Base-by-base conservation (phyloP, 805 yeast species). In the Saturnispora serradocipensis region DNA sequence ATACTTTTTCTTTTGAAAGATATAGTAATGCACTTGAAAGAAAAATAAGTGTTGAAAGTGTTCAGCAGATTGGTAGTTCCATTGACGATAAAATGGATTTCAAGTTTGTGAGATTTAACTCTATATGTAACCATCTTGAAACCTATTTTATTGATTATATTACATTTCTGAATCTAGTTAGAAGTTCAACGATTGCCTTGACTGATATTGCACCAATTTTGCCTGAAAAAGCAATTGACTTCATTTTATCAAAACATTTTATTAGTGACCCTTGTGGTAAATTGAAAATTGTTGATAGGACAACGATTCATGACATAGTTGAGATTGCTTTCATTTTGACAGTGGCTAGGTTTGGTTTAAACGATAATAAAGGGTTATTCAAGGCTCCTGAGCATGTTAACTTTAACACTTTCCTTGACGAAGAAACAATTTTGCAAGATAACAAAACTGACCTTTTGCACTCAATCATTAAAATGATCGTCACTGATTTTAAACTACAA, bases 241-340 rank as follows among this genome's bases (percentile, higher is more conserved):
- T 35, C 5, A 50, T 58, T 1, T 13, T 59, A 1, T 45, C 36
- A 5, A 43, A 43, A 10, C 58, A 54, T 47, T 56, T 63, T 36
- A 34, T 30, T 1, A 43, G n/a, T 10, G 36, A 16, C 20, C 40
- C 43, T 2, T 42, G 50, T n/a, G 53, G 52, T 6, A 30, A 34
- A 4, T 40, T 62, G 15, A 50, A 50, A 27, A 47, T 62, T 27
- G 22, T 39, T 10, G 27, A 56, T 9, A 44, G 35, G 5, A 54
- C 58, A 16, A 49, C 51, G 25, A 53, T 58, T 16, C 39, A 53
- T 30, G 66, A 62, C 36, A 56, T 53, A 32, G 52, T 56, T 20
- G 59, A 58, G 27, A 58, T 63, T 16, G 57, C 65, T 3, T 43
- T 59, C 18, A 48, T 62, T 13, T 43, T 64, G 28, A 47, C 58